phyloP scores from a whole-genome alignment of 2,329 filamentous ascomycete genomes.

The Cadophora malorum region DNA sequence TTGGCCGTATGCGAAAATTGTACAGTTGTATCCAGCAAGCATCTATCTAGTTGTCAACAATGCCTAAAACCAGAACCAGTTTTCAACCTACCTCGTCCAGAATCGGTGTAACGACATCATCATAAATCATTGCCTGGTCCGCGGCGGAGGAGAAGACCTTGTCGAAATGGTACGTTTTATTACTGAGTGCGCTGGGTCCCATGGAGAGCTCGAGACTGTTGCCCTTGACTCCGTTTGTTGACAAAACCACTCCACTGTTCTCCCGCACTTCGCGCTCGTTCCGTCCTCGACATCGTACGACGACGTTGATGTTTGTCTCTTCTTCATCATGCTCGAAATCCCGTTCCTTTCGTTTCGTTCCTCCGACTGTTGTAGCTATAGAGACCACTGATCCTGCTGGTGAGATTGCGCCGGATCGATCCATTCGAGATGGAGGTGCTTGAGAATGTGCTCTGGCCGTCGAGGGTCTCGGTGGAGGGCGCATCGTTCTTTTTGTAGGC shows the following conservation, averaged over 20 bases:
- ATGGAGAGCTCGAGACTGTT: constrained; percentile 86
- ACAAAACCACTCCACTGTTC: constrained; percentile 92
- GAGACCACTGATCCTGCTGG: constrained; percentile 75
- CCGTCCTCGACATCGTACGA: constrained; percentile 90
- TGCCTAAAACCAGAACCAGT: constrained; percentile 4
- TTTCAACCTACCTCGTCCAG: constrained; percentile 76
- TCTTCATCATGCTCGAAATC: constrained; percentile 79
- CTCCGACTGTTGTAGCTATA: constrained; percentile 55
- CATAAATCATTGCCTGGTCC: constrained; percentile 92
- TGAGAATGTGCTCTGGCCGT: constrained; percentile 55
- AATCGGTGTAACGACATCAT: constrained; percentile 93
- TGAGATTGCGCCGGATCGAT: constrained; percentile 53
- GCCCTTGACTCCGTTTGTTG: constrained; percentile 86
- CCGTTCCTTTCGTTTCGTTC: constrained; percentile 84
- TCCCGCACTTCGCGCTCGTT: constrained; percentile 92
- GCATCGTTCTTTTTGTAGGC: constrained; percentile 57
- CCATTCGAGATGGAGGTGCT: constrained; percentile 34
- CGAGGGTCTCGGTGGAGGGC: constrained; percentile 61
- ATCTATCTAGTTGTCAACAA: constrained; percentile 62
- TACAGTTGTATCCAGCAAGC: constrained; percentile 94
- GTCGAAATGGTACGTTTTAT: constrained; percentile 97
- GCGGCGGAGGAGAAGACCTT: constrained; percentile 96
- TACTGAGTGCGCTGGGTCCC: constrained; percentile 89
- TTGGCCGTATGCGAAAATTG: constrained; percentile 97
- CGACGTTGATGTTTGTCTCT: constrained; percentile 97